A percentile compares a stretch with the other conserved stretches of the same genome.
Evolutionary conservation across 2,329 filamentous ascomycete genomes (phyloP).

Genomic region (Xylaria sp.): DNA sequence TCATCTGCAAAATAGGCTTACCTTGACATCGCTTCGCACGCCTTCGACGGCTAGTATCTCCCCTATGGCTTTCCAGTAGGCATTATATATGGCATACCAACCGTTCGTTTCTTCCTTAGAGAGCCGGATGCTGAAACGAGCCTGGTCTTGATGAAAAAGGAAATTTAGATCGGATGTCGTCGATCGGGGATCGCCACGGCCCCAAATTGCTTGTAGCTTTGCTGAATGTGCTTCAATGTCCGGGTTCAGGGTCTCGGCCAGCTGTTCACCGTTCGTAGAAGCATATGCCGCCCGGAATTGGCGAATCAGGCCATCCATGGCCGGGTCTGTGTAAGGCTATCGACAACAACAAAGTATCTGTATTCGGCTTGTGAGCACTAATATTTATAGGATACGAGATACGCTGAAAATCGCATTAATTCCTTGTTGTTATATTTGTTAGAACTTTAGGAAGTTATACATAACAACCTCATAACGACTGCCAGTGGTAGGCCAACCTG

Average conservation of each 20-base stretch:
- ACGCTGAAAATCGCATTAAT: neutral
- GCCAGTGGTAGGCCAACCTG: conserved; percentile 9
- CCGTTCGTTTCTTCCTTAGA: conserved; percentile 75
- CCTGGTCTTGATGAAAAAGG: conserved; percentile 71
- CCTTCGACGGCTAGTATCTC: conserved; percentile 76
- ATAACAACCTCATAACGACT: neutral
- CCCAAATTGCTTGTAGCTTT: conserved; percentile 75
- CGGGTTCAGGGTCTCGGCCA: conserved; percentile 81
- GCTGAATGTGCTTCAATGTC: conserved; percentile 71
- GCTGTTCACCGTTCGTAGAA: conserved; percentile 72
- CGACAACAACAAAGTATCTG: neutral
- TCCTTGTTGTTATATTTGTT: conserved; percentile 15
- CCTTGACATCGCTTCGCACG: conserved; percentile 50
- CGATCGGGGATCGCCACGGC: conserved; percentile 73
- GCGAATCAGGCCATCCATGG: conserved; percentile 75
- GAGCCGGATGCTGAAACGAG: conserved; percentile 62
- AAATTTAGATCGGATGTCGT: conserved; percentile 77
- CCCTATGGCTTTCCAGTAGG: conserved; percentile 84
- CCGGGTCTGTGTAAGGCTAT: conserved; percentile 3
- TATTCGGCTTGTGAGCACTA: neutral
- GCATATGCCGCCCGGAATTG: conserved; percentile 77
- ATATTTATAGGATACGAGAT: neutral
- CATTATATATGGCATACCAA: conserved; percentile 87
- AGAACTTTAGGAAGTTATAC: conserved; percentile 1
- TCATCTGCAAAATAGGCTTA: conserved; percentile 35